Conservation (phyloP, 2,329 filamentous ascomycete species). For the Colletotrichum karsti region DNA sequence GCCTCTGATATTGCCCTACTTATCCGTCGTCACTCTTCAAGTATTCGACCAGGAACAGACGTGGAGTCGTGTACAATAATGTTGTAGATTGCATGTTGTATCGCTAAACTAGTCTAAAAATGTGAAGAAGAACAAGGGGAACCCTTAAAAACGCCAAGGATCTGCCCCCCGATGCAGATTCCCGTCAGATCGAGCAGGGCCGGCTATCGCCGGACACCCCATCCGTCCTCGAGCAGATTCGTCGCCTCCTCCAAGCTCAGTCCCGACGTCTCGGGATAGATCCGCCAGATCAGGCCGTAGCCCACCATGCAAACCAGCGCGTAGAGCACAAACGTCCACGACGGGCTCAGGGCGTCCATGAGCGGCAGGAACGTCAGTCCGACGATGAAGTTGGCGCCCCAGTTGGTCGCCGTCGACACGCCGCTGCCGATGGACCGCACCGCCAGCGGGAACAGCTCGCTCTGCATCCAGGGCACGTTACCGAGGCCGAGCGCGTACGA, state of each 20-base stretch:
- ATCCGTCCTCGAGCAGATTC: slow-evolving; percentile 74
- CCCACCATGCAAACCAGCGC: slow-evolving; percentile 73
- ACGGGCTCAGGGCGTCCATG: slow-evolving; percentile 79
- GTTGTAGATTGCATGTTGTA: not conserved
- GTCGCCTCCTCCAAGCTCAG: slow-evolving; percentile 84
- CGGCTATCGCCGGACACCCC: slow-evolving; percentile 65
- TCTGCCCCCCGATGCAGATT: not conserved
- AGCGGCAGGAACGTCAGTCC: slow-evolving; percentile 89
- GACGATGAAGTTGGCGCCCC: slow-evolving; percentile 86
- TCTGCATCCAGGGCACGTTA: slow-evolving; percentile 96
- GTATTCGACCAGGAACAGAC: too few relatives aligned
- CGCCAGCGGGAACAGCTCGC: slow-evolving; percentile 84
- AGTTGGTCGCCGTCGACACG: slow-evolving; percentile 82
- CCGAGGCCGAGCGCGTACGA: slow-evolving; percentile 88
- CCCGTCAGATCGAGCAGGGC: not conserved
- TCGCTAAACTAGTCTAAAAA: slow-evolving; percentile 3
- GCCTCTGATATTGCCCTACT: too few relatives aligned
- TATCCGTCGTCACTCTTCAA: too few relatives aligned
- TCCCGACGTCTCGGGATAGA: slow-evolving; percentile 89
- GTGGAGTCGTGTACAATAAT: not conserved
- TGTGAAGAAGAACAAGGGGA: not conserved
- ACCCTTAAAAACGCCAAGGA: not conserved
- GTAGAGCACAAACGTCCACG: slow-evolving; percentile 85
- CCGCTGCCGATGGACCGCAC: slow-evolving; percentile 79
- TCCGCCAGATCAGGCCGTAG: slow-evolving; percentile 73